phyloP scores from a whole-genome alignment of 176 grass and related monocot species.

The Saccharum spontaneum region DNA sequence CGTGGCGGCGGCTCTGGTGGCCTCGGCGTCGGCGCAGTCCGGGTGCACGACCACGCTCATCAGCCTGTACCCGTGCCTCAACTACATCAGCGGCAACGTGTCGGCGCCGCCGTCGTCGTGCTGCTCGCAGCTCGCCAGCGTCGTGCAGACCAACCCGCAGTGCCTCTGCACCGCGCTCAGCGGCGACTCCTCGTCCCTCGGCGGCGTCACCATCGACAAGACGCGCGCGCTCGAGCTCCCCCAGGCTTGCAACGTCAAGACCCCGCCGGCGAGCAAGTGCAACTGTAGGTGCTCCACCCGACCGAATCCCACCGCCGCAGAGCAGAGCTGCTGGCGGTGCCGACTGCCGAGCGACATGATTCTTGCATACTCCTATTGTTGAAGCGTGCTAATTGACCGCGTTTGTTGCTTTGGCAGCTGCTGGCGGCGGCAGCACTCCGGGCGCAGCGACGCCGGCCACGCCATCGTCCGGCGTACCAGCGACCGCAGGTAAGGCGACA shows the following conservation, averaged over 20 bases:
- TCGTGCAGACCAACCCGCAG: constrained; percentile 63
- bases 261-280: constrained; percentile 73
- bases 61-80: constrained; percentile 79
- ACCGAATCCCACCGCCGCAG: background rate
- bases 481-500: background rate
- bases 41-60: constrained; percentile 63
- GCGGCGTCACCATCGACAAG: constrained; percentile 69
- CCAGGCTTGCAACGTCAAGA: constrained; percentile 61
- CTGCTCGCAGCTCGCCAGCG: constrained; percentile 63
- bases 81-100: constrained; percentile 81
- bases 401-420: constrained; percentile 7
- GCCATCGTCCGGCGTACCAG: background rate
- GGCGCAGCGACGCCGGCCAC: background rate
- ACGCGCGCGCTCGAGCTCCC: constrained; percentile 60
- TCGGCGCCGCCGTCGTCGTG: constrained; percentile 48
- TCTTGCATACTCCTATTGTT: background rate
- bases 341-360: background rate
- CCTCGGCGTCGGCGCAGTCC: constrained; percentile 50
- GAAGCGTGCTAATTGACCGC: background rate
- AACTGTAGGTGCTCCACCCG: constrained; percentile 35
- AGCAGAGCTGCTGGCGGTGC: background rate
- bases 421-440: constrained; percentile 11
- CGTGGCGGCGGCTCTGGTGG: constrained; percentile 19
- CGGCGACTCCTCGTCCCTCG: constrained; percentile 39
- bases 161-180: constrained; percentile 77